A percentile compares a stretch with the other conserved stretches of the same genome.
phyloP scores from a whole-genome alignment of 148 eudicot species.

The Diospyros lotus region DNA sequence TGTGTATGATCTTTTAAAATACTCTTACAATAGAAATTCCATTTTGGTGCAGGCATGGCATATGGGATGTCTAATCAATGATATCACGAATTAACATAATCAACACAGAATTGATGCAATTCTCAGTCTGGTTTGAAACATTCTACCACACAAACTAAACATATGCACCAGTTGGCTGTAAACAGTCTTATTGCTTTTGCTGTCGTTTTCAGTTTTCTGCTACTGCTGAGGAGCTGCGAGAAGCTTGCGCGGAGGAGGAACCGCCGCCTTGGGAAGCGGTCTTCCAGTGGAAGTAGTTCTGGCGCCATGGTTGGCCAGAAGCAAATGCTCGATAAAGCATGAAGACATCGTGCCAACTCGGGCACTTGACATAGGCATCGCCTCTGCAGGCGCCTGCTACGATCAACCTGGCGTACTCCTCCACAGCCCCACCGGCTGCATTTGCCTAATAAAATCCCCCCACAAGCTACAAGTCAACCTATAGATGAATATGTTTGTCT shows the following conservation, averaged over 20 bases:
- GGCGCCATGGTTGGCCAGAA: conserved; percentile 32
- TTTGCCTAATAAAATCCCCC: conserved; percentile 34
- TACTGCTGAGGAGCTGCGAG: conserved; percentile 16
- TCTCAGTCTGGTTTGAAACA: no score
- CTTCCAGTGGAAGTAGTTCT: conserved; percentile 55
- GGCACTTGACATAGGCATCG: conserved; percentile 71
- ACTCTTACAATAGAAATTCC: no score
- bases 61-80: no score
- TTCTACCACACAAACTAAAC: no score
- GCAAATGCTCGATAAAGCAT: conserved; percentile 61
- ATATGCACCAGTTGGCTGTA: no score
- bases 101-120: no score
- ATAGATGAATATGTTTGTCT: background rate
- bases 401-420: conserved; percentile 63
- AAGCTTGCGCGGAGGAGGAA: conserved; percentile 25
- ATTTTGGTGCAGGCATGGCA: no score
- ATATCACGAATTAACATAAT: no score
- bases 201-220: conserved; percentile 11
- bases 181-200: no score
- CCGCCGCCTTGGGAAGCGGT: conserved; percentile 44
- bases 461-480: background rate
- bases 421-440: conserved; percentile 42
- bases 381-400: conserved; percentile 81
- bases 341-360: conserved; percentile 80
- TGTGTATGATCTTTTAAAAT: no score